Evolutionary conservation across 2,329 filamentous ascomycete species (phyloP).

Genomic region (Talaromyces sp.): DNA sequence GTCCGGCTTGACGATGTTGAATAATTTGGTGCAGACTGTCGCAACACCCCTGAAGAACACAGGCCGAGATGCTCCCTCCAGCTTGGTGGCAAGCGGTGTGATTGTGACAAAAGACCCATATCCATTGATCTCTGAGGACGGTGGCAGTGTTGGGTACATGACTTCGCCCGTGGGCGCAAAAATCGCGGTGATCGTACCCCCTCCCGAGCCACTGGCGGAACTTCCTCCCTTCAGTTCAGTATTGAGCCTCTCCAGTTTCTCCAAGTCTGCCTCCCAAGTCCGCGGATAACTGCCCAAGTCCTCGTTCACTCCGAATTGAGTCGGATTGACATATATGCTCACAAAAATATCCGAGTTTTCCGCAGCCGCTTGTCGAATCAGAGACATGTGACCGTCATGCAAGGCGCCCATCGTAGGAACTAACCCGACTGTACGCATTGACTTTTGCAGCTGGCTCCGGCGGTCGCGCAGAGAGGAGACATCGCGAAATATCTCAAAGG

Average conservation of each 20-base stretch:
- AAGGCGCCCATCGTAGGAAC: constrained; percentile 98
- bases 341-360: constrained; percentile 87
- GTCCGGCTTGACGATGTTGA: constrained; percentile 76
- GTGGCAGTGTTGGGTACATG: constrained; percentile 83
- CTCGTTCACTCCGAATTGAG: constrained; percentile 87
- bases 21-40: constrained; percentile 92
- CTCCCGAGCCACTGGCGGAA: constrained; percentile 5
- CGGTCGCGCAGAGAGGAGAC: constrained; percentile 67
- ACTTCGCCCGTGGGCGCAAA: constrained; percentile 78
- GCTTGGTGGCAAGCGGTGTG: constrained; percentile 72
- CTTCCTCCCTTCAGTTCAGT: constrained; percentile 55
- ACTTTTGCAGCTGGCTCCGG: constrained; percentile 62
- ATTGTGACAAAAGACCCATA: constrained; percentile 88
- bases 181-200: constrained; percentile 71
- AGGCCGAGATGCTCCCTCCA: constrained; percentile 81
- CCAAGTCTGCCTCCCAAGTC: constrained; percentile 77
- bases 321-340: constrained; percentile 92
- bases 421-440: constrained; percentile 72
- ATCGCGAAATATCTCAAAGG: constrained; percentile 64
- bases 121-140: constrained; percentile 68
- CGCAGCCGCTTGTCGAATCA: constrained; percentile 76
- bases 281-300: constrained; percentile 86
- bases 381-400: constrained; percentile 83
- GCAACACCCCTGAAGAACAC: constrained; percentile 97
- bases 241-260: constrained; percentile 65